Conservation (phyloP, 179 eudicot species). For the Monotropa hypopitys region DNA sequence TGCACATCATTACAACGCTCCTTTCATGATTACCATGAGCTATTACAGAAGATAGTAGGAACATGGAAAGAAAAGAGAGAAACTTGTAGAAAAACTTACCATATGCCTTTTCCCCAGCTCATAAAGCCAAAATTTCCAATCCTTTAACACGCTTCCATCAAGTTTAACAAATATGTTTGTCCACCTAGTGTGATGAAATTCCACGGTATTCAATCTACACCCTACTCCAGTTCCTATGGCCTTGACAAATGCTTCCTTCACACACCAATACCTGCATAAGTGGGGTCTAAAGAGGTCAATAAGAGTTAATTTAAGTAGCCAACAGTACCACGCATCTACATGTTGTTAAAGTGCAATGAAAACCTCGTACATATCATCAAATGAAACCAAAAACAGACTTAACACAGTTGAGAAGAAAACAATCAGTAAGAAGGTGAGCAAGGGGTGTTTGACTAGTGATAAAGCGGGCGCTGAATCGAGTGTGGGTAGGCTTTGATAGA, state of each 20-base stretch:
- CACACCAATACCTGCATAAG: constrained; percentile 64
- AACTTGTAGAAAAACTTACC: constrained; percentile 31
- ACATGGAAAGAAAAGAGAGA: neutral
- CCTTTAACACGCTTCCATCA: constrained; percentile 29
- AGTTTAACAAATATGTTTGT: constrained; percentile 35
- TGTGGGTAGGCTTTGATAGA: neutral
- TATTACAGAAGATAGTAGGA: neutral
- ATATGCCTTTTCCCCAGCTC: constrained; percentile 39
- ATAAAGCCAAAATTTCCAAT: constrained; percentile 61
- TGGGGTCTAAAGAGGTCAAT: neutral
- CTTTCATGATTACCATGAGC: neutral
- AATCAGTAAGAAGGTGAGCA: neutral
- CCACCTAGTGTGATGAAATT: constrained; percentile 55
- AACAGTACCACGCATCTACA: neutral
- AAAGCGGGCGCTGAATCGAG: neutral
- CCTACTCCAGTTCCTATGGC: constrained; percentile 69
- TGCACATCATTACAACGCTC: neutral
- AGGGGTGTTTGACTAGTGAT: neutral
- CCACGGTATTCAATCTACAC: constrained; percentile 36
- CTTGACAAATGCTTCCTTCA: constrained; percentile 79
- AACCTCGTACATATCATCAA: neutral
- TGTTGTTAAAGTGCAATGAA: no score
- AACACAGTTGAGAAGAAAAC: neutral
- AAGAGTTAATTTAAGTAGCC: neutral
- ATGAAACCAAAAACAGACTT: neutral